Base-by-base conservation (phyloP, 306 rosid species). In the Prunus campanulata region DNA sequence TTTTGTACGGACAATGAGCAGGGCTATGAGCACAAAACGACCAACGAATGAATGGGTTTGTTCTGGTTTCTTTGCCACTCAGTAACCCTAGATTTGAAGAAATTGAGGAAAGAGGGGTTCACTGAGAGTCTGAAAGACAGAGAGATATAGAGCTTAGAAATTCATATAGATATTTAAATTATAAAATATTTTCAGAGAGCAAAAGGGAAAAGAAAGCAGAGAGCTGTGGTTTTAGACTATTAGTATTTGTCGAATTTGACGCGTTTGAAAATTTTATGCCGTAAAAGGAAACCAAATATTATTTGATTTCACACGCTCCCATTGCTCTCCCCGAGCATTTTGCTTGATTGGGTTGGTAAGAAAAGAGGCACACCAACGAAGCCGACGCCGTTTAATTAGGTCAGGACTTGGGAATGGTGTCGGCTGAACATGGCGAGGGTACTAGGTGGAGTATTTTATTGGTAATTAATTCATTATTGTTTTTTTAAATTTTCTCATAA, bases 71-170 rank as follows among this genome's bases (percentile, higher is more conserved):
- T 52, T n/a, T 9, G 8, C 6, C 59, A 35, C 19, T 68, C 24
- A n/a, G 39, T 49, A 78, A 63, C 82, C 93, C 85, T 66, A 69
- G 66, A 74, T 65, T 65, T 80, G 57, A 59, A 35, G 29, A 68
- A 50, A 68, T 3, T 47, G 47, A 69, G 70, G 66, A 60, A 74
- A 44, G 42, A 35, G 24, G 39, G 70, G 48, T 10, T 50, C 39
- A 56, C 32, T 32, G 19, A 22, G 18, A 48, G 35, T 29, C 67
- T 12, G 6, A 59, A 47, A 11, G 54, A 22, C 47, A 0, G 69
- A 46, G 69, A 46, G 20, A 20, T 3, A 32, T 1, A 7, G 48
- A 54, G 30, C 32, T 66, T 39, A 29, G 16, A 60, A 11, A 11
- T 60, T 60, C 27, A 60, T 60, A 24, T 12, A 27, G 3, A 60